Evolutionary conservation across 805 yeast species (phyloP).

Genomic region (Starmerella riodocensis): DNA sequence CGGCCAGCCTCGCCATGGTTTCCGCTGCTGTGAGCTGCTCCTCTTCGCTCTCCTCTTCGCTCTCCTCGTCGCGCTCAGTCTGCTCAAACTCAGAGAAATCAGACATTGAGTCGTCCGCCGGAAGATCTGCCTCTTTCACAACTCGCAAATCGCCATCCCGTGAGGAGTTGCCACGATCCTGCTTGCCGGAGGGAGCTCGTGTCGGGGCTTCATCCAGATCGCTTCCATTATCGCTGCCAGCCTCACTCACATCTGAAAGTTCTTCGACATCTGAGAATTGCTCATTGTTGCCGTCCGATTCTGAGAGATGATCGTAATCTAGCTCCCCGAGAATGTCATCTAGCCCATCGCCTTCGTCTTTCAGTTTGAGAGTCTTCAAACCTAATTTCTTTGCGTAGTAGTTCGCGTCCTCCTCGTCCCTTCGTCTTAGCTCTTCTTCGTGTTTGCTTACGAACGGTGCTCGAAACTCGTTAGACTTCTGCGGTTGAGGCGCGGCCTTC

Average conservation of each 20-base stretch:
- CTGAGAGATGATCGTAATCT: slow-evolving; percentile 33
- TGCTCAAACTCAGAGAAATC: slow-evolving; percentile 1
- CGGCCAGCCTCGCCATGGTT: slow-evolving; percentile 22
- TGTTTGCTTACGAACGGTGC: slow-evolving; percentile 28
- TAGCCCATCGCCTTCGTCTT: slow-evolving; percentile 52
- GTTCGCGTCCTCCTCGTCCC: slow-evolving; percentile 66
- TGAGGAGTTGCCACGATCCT: too few relatives aligned
- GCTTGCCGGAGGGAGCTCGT: too few relatives aligned
- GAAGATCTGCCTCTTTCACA: slow-evolving; percentile 6
- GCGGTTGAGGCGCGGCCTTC: slow-evolving; percentile 12
- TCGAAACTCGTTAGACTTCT: slow-evolving; percentile 8
- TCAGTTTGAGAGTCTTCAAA: slow-evolving; percentile 40
- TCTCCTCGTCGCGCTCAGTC: neutral
- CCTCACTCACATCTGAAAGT: too few relatives aligned
- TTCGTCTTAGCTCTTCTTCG: slow-evolving; percentile 37
- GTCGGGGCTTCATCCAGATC: too few relatives aligned
- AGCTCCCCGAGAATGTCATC: slow-evolving; percentile 72
- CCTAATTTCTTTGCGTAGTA: slow-evolving; percentile 78
- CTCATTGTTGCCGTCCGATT: slow-evolving; percentile 11
- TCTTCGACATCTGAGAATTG: too few relatives aligned
- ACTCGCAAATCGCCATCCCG: too few relatives aligned
- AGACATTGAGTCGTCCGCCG: neutral
- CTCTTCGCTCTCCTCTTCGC: slow-evolving; percentile 2
- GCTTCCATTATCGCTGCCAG: too few relatives aligned
- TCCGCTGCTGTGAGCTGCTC: slow-evolving; percentile 19